phyloP scores from a whole-genome alignment of 1,284 basidiomycete species.

The Mycena citricolor region DNA sequence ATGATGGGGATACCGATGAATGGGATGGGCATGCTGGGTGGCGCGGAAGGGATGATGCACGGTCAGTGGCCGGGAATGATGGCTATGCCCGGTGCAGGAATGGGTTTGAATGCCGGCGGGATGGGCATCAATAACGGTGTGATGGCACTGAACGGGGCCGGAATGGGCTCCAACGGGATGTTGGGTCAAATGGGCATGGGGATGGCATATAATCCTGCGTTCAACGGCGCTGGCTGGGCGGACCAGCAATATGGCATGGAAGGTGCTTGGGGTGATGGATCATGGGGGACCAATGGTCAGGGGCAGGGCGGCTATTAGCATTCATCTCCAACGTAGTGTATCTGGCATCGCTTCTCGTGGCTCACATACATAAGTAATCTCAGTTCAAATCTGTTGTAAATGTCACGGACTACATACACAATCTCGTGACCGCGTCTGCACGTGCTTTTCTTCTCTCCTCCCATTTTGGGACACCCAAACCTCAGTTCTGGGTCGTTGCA shows the following conservation, averaged over 20 bases:
- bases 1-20: slow-evolving; percentile 28
- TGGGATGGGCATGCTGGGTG: slow-evolving; percentile 26
- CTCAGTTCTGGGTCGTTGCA: too few relatives aligned
- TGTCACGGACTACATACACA: too few relatives aligned
- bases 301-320: too few relatives aligned
- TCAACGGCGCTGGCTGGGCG: slow-evolving; percentile 31
- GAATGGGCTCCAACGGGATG: slow-evolving; percentile 35
- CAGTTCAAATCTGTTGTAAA: too few relatives aligned
- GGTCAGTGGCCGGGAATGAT: slow-evolving; percentile 28
- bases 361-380: too few relatives aligned
- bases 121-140: slow-evolving; percentile 33
- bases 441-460: too few relatives aligned
- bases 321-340: too few relatives aligned
- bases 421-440: too few relatives aligned
- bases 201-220: too few relatives aligned
- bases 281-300: too few relatives aligned
- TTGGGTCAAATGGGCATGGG: slow-evolving; percentile 26
- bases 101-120: slow-evolving; percentile 24
- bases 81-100: slow-evolving; percentile 32
- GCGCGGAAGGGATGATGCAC: slow-evolving; percentile 32
- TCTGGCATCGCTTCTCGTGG: too few relatives aligned
- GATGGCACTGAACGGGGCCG: slow-evolving; percentile 26
- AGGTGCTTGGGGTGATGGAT: slow-evolving; percentile 34
- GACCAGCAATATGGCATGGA: slow-evolving; percentile 38
- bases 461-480: too few relatives aligned